Evolutionary conservation across 257 asterid genomes (phyloP), one percentile per base, ranked within the genome.

Genomic region (Salvia rosmarinus): DNA sequence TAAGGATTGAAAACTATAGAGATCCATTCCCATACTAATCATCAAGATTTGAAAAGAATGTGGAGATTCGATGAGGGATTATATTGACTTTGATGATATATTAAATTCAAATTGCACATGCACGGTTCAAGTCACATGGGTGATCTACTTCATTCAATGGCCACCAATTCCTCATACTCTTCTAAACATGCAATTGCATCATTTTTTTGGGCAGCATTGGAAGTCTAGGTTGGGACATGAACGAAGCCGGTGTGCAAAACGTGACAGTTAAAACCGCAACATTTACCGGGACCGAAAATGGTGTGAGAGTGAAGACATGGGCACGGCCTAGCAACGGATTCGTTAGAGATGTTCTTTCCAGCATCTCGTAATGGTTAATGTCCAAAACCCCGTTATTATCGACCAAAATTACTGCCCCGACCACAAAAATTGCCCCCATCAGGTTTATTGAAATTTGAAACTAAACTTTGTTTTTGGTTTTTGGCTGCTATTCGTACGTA

Each of bases 291-390:
- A 85, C 93, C 0, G 68, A 85, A 55, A 87, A 87, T 37, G 93
- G 93, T 0, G 74, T 85, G 32, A 81, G 93, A 40, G 78, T 87
- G 64, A 87, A 87, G 76, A 85, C 93, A 49, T 87, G 93, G 93
- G 88, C 93, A 14, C 78, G 84, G 66, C 90, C 86, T 5, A 85
- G 90, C 83, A 80, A 62, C 25, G 93, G 86, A 32, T 87, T 79
- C n/a, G 93, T 85, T 5, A 58, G 73, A 21, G 16, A 76, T 4
- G 72, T 87, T 20, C 56, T 74, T 3, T 81, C 58, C 81, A 83
- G 16, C 83, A 85, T n/a, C 34, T 75, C 1, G 60, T 64, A 2
- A 85, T 85, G 87, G 16, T 19, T 21, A 76, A 83, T n/a, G 93
- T 87, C 68, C 19, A 74, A 66, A 87, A 87, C 62, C 93, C 90